These are phyloP conservation scores for Penicillium silybi DNA, from an alignment of 495 filamentous ascomycete species.

Conservation along the genomic window DNA sequence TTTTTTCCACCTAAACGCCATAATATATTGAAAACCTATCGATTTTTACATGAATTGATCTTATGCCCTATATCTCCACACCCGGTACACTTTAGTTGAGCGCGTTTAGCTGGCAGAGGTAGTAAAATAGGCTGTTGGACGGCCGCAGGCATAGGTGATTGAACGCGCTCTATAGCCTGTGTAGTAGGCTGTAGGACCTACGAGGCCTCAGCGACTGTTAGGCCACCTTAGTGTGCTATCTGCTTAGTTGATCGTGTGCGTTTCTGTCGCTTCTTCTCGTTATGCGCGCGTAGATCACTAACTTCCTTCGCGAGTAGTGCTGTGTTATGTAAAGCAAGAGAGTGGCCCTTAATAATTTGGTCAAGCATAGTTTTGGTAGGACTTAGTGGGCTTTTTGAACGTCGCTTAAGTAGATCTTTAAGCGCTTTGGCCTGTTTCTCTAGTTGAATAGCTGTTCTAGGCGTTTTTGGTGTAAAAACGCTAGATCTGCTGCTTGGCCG, in stretches of 20 bases:
- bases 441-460: conserved; percentile 5
- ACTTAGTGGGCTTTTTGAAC: conserved; percentile 4
- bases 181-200: no score
- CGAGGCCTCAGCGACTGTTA: conserved; percentile 3
- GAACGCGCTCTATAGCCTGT: no score
- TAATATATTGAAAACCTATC: not conserved
- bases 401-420: conserved; percentile 1
- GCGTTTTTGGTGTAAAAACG: conserved; percentile 8
- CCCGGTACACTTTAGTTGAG: not conserved
- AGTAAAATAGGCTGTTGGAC: not conserved
- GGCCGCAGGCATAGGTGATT: conserved; percentile 1
- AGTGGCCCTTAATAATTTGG: conserved; percentile 5
- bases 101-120: not conserved
- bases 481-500: conserved; percentile 7
- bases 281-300: conserved; percentile 5
- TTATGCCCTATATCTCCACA: not conserved
- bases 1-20: not conserved
- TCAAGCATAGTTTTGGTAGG: no score
- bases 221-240: conserved; percentile 3
- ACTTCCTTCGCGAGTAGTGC: conserved; percentile 1
- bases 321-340: not conserved
- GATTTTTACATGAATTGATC: conserved; percentile 1
- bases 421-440: conserved; percentile 3
- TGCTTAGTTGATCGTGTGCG: conserved; percentile 5
- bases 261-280: conserved; percentile 6